Evolutionary conservation across 257 asterid species (phyloP).

Genomic region (Solanum neorickii): DNA sequence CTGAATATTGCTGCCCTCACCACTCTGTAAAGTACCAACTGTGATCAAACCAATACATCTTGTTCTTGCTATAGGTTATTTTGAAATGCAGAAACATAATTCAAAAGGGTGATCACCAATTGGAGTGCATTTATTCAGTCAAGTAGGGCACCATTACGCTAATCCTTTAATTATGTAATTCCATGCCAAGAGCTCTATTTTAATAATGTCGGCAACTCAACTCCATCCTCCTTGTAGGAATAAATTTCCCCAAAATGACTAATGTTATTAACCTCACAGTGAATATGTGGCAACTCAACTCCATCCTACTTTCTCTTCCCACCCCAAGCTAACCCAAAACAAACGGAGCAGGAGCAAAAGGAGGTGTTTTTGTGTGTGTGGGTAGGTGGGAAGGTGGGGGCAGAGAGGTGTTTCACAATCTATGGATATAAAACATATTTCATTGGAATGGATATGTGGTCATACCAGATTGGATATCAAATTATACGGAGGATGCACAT

Average conservation of each 20-base stretch:
- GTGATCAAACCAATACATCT: not conserved
- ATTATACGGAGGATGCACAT: not conserved
- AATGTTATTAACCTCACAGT: not conserved
- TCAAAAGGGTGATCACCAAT: not conserved
- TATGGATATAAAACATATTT: not conserved
- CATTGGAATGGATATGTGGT: not conserved
- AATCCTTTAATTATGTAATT: not conserved
- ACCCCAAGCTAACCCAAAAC: not conserved
- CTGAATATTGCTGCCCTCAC: slow-evolving; percentile 19
- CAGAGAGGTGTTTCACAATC: not conserved
- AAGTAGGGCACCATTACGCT: not conserved
- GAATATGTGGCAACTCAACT: not conserved
- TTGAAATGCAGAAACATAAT: not conserved
- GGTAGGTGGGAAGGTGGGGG: not conserved
- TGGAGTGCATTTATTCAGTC: not conserved
- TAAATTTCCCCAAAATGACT: not conserved
- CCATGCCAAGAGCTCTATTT: not conserved
- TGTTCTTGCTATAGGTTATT: not conserved
- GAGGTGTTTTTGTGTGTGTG: not conserved
- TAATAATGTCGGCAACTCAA: not conserved
- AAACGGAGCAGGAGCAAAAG: not conserved
- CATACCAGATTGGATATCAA: not conserved
- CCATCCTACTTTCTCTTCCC: not conserved
- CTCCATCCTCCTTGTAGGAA: not conserved
- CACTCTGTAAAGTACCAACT: slow-evolving; percentile 22